Base-by-base conservation (phyloP, 2,329 filamentous ascomycete species). In the Neofusicoccum ribis region DNA sequence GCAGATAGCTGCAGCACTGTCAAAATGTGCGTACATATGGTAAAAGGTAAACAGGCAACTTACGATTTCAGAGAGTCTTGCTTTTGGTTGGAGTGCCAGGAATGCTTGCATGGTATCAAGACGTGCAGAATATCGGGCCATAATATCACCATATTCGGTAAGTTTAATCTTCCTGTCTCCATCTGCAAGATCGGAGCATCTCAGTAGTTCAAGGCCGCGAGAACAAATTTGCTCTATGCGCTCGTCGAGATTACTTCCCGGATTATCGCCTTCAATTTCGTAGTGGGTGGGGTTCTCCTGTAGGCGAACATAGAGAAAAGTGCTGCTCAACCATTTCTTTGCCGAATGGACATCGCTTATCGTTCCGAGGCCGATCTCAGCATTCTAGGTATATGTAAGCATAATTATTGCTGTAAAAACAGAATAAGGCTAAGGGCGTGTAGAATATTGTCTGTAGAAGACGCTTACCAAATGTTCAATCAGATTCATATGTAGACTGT, bases 111-210 rank as follows among this genome's bases (percentile, higher is more conserved):
- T 96, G 0, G 91, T 95, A 43, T 89, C 84, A 70, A 93, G 93
- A 23, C 86, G 86, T 3, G 95, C 81, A 79, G 92, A 94, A 74
- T 94, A 96, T 54, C 87, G 86, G 49, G 91, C 90, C 92, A 96
- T 96, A 4, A 89, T 89, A 64, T 89, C 84, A 1, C 92, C 92
- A 71, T 90, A 91, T 56, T 89, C 86, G 0, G 91, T 94, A 50
- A 86, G 87, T 31, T 78, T 81, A 54, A 94, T 83, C 3, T 77
- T 77, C 0, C 80, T 73, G 11, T 73, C 67, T 6, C 72, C 75
- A 20, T 81, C 82, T 12, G 93, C 80, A 6, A 95, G 80, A 0
- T 83, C 79, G 43, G 81, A 76, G 31, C 89, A 82, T 65, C 87
- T 83, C 1, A 96, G 80, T n/a, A 88, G 80, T 11, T 80, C 82